phyloP scores from a whole-genome alignment of 176 grass and related monocot genomes.

The Aegilops bicornis region DNA sequence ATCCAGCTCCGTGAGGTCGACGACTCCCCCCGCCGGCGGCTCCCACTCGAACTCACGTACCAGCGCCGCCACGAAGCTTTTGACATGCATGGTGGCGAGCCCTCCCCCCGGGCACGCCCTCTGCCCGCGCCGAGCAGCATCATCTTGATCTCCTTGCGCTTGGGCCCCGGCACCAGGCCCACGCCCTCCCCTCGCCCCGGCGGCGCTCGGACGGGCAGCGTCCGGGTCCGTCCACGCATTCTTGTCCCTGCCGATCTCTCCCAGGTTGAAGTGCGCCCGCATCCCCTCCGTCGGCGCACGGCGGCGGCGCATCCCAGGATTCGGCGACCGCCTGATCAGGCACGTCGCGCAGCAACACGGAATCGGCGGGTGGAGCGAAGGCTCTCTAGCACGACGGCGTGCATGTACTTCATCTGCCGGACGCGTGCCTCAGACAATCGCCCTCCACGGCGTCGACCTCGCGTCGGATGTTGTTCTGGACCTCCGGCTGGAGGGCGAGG shows the following conservation, averaged over 20 bases:
- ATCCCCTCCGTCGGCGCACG: background rate
- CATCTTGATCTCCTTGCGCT: background rate
- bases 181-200: too few relatives aligned
- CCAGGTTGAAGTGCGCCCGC: background rate
- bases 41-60: conserved; percentile 22
- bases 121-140: conserved; percentile 1
- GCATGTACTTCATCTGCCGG: background rate
- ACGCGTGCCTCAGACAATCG: background rate
- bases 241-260: background rate
- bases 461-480: background rate
- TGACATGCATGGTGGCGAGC: conserved; percentile 13
- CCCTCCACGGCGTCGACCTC: background rate
- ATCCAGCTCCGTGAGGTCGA: background rate
- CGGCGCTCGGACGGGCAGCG: too few relatives aligned
- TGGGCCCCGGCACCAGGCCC: too few relatives aligned
- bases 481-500: background rate
- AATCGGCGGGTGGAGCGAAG: background rate
- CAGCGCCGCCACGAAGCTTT: background rate
- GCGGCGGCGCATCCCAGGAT: background rate
- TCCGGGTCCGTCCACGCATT: background rate
- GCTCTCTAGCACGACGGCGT: background rate
- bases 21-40: background rate
- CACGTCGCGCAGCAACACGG: background rate
- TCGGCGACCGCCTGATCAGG: background rate
- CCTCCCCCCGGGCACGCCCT: background rate